Percentiles rank a stretch among this genome's conserved stretches.
Evolutionary conservation across 306 rosid genomes (phyloP).

Genomic region (Notholithocarpus densiflorus): DNA sequence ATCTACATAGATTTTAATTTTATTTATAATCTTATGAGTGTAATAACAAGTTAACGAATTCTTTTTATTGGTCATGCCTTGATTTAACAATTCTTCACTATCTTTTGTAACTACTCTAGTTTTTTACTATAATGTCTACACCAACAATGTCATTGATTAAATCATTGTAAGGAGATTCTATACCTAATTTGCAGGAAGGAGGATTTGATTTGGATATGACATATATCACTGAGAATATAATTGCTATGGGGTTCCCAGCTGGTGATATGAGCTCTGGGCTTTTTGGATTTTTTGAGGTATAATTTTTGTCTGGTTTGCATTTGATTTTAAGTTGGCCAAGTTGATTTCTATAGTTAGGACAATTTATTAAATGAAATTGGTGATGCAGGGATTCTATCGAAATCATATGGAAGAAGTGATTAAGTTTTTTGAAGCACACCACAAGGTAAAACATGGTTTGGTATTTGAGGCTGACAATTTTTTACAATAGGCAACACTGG

Average conservation of each 20-base stretch:
- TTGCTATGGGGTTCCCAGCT: constrained; percentile 95
- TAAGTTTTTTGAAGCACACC: constrained; percentile 77
- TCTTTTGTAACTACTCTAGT: background rate
- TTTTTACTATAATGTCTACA: background rate
- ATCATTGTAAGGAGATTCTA: background rate
- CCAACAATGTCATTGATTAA: background rate
- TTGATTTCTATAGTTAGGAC: constrained; percentile 16
- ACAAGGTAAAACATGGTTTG: constrained; percentile 51
- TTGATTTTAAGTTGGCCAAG: constrained; percentile 22
- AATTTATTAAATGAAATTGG: constrained; percentile 26
- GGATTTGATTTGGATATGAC: constrained; percentile 92
- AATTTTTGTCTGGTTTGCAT: constrained; percentile 10
- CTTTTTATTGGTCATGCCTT: background rate
- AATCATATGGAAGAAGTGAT: constrained; percentile 98
- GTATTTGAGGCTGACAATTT: background rate
- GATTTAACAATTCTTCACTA: background rate
- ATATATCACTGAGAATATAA: constrained; percentile 83
- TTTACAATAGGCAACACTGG: background rate
- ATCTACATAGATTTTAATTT: constrained; percentile 14
- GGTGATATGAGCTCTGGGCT: constrained; percentile 89
- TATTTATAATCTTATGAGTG: background rate
- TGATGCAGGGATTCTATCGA: constrained; percentile 85
- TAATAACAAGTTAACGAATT: background rate
- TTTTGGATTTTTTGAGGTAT: constrained; percentile 88
- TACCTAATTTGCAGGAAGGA: constrained; percentile 56